These are phyloP conservation scores for Quillaja saponaria DNA, from an alignment of 306 rosid species.

Conservation along the genomic window DNA sequence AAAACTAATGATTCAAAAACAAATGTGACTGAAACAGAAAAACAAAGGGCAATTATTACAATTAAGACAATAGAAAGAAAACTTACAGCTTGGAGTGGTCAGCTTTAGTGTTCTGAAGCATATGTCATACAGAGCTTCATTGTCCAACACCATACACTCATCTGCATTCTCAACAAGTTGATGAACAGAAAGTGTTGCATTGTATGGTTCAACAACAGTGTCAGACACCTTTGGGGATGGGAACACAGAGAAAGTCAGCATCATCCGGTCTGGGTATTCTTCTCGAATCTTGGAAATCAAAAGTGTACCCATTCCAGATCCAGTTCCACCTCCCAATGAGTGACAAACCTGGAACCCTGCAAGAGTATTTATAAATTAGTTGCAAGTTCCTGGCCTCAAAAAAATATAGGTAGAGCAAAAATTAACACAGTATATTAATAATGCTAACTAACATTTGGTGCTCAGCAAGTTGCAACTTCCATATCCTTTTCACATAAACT, in stretches of 20 bases:
- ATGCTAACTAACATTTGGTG: too few species aligned
- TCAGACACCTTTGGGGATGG: conserved; percentile 66
- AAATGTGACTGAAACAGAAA: too few species aligned
- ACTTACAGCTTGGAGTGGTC: conserved; percentile 69
- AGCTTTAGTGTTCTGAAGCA: conserved; percentile 63
- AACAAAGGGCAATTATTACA: background rate
- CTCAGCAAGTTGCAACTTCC: too few species aligned
- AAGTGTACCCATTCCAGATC: conserved; percentile 67
- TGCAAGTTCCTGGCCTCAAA: too few species aligned
- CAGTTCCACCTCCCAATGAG: conserved; percentile 65
- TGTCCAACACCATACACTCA: conserved; percentile 68
- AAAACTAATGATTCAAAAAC: too few species aligned
- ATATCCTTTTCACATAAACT: too few species aligned
- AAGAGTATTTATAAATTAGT: background rate
- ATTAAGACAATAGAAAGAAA: background rate
- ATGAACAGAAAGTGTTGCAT: conserved; percentile 64
- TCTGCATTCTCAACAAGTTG: conserved; percentile 68
- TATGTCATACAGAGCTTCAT: conserved; percentile 62
- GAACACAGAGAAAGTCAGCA: conserved; percentile 63
- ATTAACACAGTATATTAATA: too few species aligned
- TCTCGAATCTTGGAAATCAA: conserved; percentile 61
- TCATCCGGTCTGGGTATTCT: conserved; percentile 62
- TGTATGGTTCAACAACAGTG: conserved; percentile 65
- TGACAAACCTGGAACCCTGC: conserved; percentile 68
- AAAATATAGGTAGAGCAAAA: too few species aligned